phyloP scores from a whole-genome alignment of 2,329 filamentous ascomycete species.

The Chaetomium globosum region DNA sequence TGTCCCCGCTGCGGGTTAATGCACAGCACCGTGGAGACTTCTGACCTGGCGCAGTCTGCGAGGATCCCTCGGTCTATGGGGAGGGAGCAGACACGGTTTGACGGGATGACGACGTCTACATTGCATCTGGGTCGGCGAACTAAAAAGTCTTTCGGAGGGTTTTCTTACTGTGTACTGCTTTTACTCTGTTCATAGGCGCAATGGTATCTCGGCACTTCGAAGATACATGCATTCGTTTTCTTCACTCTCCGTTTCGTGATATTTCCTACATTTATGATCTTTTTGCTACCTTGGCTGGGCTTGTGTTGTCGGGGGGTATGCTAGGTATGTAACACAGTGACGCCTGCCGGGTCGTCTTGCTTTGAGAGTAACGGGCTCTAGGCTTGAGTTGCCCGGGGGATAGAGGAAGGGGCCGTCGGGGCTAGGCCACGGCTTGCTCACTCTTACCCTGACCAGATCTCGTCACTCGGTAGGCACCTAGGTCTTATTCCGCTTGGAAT shows the following conservation, averaged over 20 bases:
- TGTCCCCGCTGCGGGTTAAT: slow-evolving; percentile 17
- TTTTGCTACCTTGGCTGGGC: not conserved
- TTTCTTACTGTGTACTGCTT: slow-evolving; percentile 30
- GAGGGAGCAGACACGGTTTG: slow-evolving; percentile 45
- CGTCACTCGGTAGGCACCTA: too few relatives aligned
- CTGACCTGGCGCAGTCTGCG: slow-evolving; percentile 51
- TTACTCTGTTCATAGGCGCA: slow-evolving; percentile 22
- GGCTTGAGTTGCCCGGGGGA: not conserved
- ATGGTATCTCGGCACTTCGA: slow-evolving; percentile 20
- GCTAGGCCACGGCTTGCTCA: not conserved
- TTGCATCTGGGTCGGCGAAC: slow-evolving; percentile 55
- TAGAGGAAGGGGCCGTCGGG: not conserved
- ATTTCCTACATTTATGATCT: too few relatives aligned
- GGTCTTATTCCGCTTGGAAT: not conserved
- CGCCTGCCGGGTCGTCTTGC: not conserved
- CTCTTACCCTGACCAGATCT: not conserved
- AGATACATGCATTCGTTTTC: not conserved
- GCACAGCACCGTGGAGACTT: slow-evolving; percentile 47
- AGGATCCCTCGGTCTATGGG: slow-evolving; percentile 43
- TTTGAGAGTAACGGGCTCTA: not conserved
- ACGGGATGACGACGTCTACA: slow-evolving; percentile 56
- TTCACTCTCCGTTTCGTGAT: not conserved
- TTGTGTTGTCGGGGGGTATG: not conserved
- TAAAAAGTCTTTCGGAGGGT: slow-evolving; percentile 42
- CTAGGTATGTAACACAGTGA: not conserved